These are phyloP conservation scores for Luzula sylvatica DNA, from an alignment of 176 grass and related monocot genomes.

Conservation along the genomic window DNA sequence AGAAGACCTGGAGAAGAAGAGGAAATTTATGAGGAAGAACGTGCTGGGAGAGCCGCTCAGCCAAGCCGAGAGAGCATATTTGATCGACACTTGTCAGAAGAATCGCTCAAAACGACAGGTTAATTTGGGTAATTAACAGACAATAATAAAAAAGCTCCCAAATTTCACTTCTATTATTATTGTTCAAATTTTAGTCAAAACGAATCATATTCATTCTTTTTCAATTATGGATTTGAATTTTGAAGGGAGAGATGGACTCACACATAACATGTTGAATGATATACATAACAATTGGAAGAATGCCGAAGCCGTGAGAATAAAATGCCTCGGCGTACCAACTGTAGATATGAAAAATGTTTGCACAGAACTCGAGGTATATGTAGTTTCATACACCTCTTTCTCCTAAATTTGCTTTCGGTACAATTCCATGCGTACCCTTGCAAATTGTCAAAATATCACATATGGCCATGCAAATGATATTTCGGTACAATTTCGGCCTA, in stretches of 20 bases:
- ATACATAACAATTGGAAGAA: slow-evolving; percentile 81
- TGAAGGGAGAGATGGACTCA: slow-evolving; percentile 87
- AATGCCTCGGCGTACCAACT: slow-evolving; percentile 83
- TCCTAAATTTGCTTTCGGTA: too few relatives aligned
- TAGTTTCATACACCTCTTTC: too few relatives aligned
- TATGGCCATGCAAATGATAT: too few relatives aligned
- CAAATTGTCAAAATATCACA: too few relatives aligned
- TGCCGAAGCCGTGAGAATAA: slow-evolving; percentile 58
- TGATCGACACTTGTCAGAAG: slow-evolving; percentile 59
- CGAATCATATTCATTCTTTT: background rate
- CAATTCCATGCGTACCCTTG: too few relatives aligned
- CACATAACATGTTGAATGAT: slow-evolving; percentile 97
- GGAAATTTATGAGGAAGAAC: slow-evolving; percentile 29
- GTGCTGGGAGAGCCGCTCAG: slow-evolving; percentile 73
- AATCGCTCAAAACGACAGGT: slow-evolving; percentile 68
- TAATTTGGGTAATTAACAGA: slow-evolving; percentile 50
- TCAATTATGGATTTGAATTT: slow-evolving; percentile 1
- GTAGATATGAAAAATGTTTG: slow-evolving; percentile 91
- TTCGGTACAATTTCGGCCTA: too few relatives aligned
- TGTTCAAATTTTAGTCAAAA: too few relatives aligned
- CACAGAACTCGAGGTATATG: slow-evolving; percentile 73
- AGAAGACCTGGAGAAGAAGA: slow-evolving; percentile 34
- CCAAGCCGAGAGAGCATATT: slow-evolving; percentile 30
- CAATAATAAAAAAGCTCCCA: too few relatives aligned
- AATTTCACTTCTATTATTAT: too few relatives aligned